phyloP scores from a whole-genome alignment of 768 basidiomycete genomes.

The Calocybe gangraenosa region DNA sequence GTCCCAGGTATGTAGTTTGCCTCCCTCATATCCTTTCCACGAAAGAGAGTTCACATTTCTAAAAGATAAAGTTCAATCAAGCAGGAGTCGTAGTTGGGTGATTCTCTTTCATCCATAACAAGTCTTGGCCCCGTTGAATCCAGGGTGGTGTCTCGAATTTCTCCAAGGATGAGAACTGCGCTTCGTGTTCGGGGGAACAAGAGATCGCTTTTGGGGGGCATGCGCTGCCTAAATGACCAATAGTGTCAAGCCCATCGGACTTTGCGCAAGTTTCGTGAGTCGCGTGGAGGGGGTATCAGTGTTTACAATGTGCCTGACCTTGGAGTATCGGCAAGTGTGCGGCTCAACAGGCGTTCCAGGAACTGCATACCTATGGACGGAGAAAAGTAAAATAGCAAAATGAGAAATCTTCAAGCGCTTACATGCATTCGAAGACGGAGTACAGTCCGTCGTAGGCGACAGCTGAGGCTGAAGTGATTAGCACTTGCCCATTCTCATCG shows the following conservation, averaged over 20 bases:
- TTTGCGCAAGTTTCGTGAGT: too few relatives aligned
- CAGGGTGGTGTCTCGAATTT: slow-evolving; percentile 14
- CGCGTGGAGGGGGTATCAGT: too few relatives aligned
- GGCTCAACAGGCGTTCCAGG: slow-evolving; percentile 7
- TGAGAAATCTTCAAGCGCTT: not conserved
- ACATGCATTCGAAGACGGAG: slow-evolving; percentile 22
- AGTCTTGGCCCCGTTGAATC: slow-evolving; percentile 10
- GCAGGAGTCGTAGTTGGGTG: slow-evolving; percentile 1
- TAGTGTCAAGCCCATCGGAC: slow-evolving; percentile 8
- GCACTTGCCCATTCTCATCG: slow-evolving; percentile 9
- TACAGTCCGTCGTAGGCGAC: slow-evolving; percentile 15
- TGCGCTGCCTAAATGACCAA: slow-evolving; percentile 6
- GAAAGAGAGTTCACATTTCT: not conserved
- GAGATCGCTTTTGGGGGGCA: slow-evolving; percentile 12
- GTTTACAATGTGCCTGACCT: too few relatives aligned
- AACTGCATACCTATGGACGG: slow-evolving; percentile 13
- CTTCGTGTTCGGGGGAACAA: slow-evolving; percentile 4
- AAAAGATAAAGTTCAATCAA: too few relatives aligned
- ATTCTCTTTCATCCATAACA: slow-evolving; percentile 13
- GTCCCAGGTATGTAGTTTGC: slow-evolving; percentile 14
- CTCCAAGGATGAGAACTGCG: slow-evolving; percentile 13
- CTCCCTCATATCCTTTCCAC: slow-evolving; percentile 29
- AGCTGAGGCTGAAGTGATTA: slow-evolving; percentile 13
- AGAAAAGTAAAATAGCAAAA: not conserved
- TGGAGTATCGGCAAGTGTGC: slow-evolving; percentile 18